These are phyloP conservation scores for Kwoniella newhampshirensis DNA, from an alignment of 768 basidiomycete species.

Conservation along the genomic window DNA sequence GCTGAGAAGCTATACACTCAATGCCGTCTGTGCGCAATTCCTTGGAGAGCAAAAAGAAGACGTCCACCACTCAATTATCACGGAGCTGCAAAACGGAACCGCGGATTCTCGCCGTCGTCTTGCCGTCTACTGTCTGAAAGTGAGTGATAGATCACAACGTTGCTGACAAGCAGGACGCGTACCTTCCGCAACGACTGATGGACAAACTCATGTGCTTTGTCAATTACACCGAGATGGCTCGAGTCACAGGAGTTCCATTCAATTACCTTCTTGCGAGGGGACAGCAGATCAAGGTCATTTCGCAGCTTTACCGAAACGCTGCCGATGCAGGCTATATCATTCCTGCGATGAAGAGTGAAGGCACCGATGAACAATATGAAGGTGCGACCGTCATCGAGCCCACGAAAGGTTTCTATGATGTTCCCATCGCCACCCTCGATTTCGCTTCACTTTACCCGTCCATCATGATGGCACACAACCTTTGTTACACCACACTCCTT, in stretches of 20 bases:
- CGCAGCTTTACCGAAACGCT: slow-evolving; percentile 89
- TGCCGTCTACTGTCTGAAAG: slow-evolving; percentile 98
- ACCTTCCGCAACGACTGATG: slow-evolving; percentile 89
- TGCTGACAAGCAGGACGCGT: slow-evolving; percentile 72
- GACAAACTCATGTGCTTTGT: slow-evolving; percentile 99
- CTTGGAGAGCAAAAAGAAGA: slow-evolving; percentile 99
- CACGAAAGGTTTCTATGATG: slow-evolving; percentile 90
- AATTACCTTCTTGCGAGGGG: slow-evolving; percentile 90
- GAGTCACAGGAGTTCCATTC: slow-evolving; percentile 99
- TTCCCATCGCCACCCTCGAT: slow-evolving; percentile 95
- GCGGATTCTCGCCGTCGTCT: slow-evolving; percentile 86
- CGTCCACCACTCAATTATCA: slow-evolving; percentile 97
- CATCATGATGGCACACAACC: slow-evolving; percentile 99
- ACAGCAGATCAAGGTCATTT: slow-evolving; percentile 97
- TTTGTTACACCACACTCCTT: slow-evolving; percentile 95
- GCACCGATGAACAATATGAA: slow-evolving; percentile 94
- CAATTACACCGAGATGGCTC: slow-evolving; percentile 98
- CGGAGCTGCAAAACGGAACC: slow-evolving; percentile 94
- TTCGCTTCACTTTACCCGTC: slow-evolving; percentile 98
- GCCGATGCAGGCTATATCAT: slow-evolving; percentile 88
- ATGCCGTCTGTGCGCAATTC: slow-evolving; percentile 96
- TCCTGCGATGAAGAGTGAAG: slow-evolving; percentile 81
- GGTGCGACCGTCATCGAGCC: slow-evolving; percentile 99
- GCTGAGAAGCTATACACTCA: slow-evolving; percentile 91
- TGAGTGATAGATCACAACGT: slow-evolving; percentile 43